Base-by-base conservation (phyloP, 306 rosid genomes). In the Hippophae rhamnoides region DNA sequence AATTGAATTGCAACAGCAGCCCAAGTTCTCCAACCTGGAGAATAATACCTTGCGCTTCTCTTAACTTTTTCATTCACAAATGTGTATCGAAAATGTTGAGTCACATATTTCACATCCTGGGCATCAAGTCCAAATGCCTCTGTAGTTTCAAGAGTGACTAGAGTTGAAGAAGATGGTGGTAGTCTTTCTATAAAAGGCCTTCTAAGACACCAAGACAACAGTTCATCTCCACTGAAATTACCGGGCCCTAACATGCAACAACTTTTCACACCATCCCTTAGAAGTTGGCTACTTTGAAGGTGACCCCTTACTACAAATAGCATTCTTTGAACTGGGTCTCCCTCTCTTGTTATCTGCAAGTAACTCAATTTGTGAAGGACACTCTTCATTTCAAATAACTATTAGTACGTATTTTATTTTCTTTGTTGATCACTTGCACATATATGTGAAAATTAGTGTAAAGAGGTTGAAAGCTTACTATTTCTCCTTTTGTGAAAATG, bases 11-110 rank as follows among this genome's bases (percentile, higher is more conserved):
- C 98, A 41, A 92, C 98, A 0, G 95, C 87, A 1, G 95, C 96
- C 98, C 98, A 87, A 27, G 98, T 92, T 49, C 96, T 82, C 98
- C 98, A 92, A 0, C 96, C 96, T 0, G 96, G 98, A 0, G 98
- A 88, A 75, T 92, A 92, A 67, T 92, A 92, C 75, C 95, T 76
- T 0, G 92, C 99, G 45, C 96, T 85, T 18, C 99, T 77, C 83
- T 82, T 88, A 0, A 92, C 93, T 68, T 87, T 92, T 43, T 92
- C 96, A 50, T 83, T 92, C 55, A 82, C 81, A 58, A 92, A 92
- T 0, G 95, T 87, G 93, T 87, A 87, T 41, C 99, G 79, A 44
- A 92, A 92, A 76, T 92, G 96, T 43, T 88, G 96, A 0, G 99
- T 87, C 55, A 92, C 99, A 14, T 88, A 92, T 67, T 84, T 92